A percentile compares a stretch with the other conserved stretches of the same genome.
These are phyloP conservation scores for Trichoderma breve DNA, from an alignment of 2,329 filamentous ascomycete genomes.

Conservation along the genomic window DNA sequence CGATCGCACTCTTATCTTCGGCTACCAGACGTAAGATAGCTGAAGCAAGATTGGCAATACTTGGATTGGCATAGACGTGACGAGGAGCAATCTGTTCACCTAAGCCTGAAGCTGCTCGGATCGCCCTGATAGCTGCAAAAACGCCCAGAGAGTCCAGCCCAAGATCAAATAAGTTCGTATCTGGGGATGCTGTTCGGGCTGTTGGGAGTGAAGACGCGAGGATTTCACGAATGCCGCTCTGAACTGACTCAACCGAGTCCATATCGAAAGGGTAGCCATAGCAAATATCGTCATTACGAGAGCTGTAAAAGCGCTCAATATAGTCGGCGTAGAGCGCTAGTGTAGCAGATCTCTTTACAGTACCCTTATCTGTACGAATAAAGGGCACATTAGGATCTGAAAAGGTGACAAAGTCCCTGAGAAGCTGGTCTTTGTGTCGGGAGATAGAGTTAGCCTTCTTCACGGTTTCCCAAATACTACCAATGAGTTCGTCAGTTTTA, in stretches of 20 bases:
- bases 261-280: neutral
- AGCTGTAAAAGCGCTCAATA: slow-evolving; percentile 46
- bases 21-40: neutral
- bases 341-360: slow-evolving; percentile 42
- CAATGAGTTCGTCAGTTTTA: slow-evolving; percentile 32
- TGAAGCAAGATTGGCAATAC: neutral
- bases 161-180: slow-evolving; percentile 30
- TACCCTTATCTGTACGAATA: slow-evolving; percentile 45
- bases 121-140: slow-evolving; percentile 31
- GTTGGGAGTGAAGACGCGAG: slow-evolving; percentile 19
- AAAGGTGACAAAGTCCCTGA: slow-evolving; percentile 42
- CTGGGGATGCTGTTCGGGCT: slow-evolving; percentile 20
- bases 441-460: slow-evolving; percentile 42
- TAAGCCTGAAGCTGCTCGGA: slow-evolving; percentile 32
- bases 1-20: neutral
- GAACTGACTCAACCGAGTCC: neutral
- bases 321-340: slow-evolving; percentile 42
- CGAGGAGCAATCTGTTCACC: slow-evolving; percentile 10
- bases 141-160: slow-evolving; percentile 35
- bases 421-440: slow-evolving; percentile 42
- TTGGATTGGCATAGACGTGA: neutral
- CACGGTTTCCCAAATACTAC: slow-evolving; percentile 45
- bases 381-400: slow-evolving; percentile 43
- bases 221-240: neutral
- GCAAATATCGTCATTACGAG: neutral